phyloP scores from a whole-genome alignment of 2,329 filamentous ascomycete genomes.

The Aspergillus novoparasiticus region DNA sequence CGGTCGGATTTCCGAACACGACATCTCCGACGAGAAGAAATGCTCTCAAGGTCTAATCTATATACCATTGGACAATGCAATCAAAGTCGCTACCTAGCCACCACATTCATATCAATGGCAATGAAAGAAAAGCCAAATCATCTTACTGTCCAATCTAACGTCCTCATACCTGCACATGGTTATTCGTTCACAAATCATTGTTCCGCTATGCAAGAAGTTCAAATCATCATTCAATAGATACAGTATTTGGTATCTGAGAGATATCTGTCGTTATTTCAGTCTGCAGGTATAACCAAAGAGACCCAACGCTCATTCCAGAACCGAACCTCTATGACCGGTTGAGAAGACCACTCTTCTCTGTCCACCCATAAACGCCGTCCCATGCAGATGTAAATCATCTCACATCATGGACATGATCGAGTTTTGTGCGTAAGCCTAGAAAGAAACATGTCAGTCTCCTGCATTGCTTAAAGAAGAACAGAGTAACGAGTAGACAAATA shows the following conservation, averaged over 20 bases:
- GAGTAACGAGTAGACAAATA: background rate
- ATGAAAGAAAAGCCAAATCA: background rate
- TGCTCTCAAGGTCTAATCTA: background rate
- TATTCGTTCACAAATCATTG: slow-evolving; percentile 10
- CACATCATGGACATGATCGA: slow-evolving; percentile 77
- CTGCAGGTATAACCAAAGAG: slow-evolving; percentile 4
- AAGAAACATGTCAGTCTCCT: slow-evolving; percentile 4
- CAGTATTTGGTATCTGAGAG: slow-evolving; percentile 13
- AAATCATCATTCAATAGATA: slow-evolving; percentile 25
- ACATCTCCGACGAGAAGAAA: background rate
- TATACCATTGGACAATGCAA: background rate
- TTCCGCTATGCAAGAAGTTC: slow-evolving; percentile 28
- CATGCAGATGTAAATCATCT: slow-evolving; percentile 42
- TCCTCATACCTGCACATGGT: background rate
- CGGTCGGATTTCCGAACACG: background rate
- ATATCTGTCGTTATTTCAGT: background rate
- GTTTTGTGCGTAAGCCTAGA: slow-evolving; percentile 78
- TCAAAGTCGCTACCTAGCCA: background rate
- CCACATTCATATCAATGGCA: background rate
- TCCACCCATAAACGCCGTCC: slow-evolving; percentile 28
- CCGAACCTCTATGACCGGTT: slow-evolving; percentile 11
- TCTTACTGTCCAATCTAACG: slow-evolving; percentile 4
- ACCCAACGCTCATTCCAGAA: slow-evolving; percentile 5
- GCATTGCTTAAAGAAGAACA: background rate
- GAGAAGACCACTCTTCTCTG: slow-evolving; percentile 20